phyloP scores from a whole-genome alignment of 768 basidiomycete species.

The Termitomyces sp. region DNA sequence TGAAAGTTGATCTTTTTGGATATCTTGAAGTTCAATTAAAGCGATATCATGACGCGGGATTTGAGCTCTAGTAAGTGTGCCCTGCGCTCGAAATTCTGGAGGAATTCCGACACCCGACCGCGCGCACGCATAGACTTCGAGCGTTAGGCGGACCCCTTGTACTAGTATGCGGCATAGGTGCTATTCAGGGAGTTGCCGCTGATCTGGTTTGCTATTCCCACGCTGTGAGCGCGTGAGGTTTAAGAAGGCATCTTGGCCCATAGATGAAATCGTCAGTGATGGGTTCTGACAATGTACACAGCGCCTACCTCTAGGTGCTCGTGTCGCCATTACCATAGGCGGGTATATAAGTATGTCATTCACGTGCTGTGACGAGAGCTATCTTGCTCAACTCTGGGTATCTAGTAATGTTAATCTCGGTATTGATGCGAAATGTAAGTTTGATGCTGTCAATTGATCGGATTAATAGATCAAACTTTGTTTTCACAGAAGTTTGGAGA shows the following conservation, averaged over 20 bases:
- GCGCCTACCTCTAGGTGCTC: constrained; percentile 10
- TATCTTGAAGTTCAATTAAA: no score
- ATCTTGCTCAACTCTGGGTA: neutral
- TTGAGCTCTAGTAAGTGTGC: no score
- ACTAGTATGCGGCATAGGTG: constrained; percentile 10
- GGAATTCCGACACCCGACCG: no score
- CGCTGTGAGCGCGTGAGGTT: constrained; percentile 7
- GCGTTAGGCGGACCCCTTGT: no score
- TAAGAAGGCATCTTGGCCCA: neutral
- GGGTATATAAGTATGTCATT: constrained; percentile 11
- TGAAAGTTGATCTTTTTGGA: no score
- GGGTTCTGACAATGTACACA: constrained; percentile 14
- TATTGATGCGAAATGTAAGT: neutral
- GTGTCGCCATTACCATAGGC: constrained; percentile 14
- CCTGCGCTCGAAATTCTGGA: no score
- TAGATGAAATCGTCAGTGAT: constrained; percentile 4
- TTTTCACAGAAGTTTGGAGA: no score
- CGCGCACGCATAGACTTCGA: no score
- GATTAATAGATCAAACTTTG: no score
- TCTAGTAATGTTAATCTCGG: constrained; percentile 7
- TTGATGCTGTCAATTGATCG: no score
- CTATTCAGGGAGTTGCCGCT: constrained; percentile 15
- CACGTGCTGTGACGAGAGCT: neutral
- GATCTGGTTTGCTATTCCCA: constrained; percentile 16
- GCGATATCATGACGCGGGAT: no score